These are phyloP conservation scores for Paraglomus occultum DNA, from an alignment of 192 early-diverging fungal species.

Conservation along the genomic window DNA sequence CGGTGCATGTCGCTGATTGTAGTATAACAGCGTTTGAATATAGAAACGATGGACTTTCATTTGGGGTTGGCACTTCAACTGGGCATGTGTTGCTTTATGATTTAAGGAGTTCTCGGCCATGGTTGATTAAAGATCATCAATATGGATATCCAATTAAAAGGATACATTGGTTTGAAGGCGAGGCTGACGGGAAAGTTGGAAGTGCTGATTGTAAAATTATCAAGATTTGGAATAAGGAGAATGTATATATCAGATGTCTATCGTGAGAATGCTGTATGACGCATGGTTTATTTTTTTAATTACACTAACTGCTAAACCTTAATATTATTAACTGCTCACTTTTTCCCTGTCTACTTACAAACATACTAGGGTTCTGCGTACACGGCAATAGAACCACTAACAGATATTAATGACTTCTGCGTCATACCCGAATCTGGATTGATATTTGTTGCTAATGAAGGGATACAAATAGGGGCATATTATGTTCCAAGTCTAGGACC, in stretches of 20 bases:
- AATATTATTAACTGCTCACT: background rate
- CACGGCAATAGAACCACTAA: conserved; percentile 88
- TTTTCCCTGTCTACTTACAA: background rate
- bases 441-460: conserved; percentile 89
- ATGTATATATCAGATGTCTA: conserved; percentile 36
- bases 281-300: background rate
- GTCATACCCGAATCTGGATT: conserved; percentile 79
- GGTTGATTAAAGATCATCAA: conserved; percentile 95
- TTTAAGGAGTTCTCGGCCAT: conserved; percentile 79
- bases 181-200: conserved; percentile 69
- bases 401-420: conserved; percentile 93
- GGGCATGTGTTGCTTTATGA: conserved; percentile 94
- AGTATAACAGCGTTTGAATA: conserved; percentile 52
- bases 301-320: background rate
- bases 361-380: conserved; percentile 68
- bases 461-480: conserved; percentile 87
- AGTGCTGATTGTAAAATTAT: conserved; percentile 88
- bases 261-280: conserved; percentile 10
- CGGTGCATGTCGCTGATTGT: conserved; percentile 42
- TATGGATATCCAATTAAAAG: conserved; percentile 93
- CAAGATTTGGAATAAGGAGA: conserved; percentile 89
- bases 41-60: conserved; percentile 79
- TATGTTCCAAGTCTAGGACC: conserved; percentile 91
- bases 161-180: conserved; percentile 73
- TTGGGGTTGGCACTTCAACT: conserved; percentile 84